Evolutionary conservation across 148 eudicot genomes (phyloP), one percentile per base, ranked within the genome.

Genomic region (Beta vulgaris): DNA sequence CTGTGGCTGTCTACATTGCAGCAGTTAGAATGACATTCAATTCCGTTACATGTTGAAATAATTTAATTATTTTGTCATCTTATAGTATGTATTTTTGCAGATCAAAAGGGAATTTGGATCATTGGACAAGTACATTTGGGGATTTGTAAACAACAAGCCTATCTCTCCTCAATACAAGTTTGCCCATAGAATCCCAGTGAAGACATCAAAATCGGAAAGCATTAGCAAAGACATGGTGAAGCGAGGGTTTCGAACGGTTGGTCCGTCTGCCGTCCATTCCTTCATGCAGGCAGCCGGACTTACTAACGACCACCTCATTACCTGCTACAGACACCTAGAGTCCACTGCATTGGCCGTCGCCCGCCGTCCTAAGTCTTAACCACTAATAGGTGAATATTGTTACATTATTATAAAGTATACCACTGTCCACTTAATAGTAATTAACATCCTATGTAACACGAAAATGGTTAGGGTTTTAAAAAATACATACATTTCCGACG

Each of bases 241-340:
- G n/a, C 76, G 89, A 59, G 91, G 91, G 32, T 86, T 88, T 65
- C 82, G 91, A 68, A 71, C 84, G 1, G 87, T 86, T 43, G 85
- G 91, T 7, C 91, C 91, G 35, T 78, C 87, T 0, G 91, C 83
- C 12, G 74, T 88, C 59, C 83, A 85, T 63, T 86, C 91, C 6
- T 88, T 88, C 76, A 88, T 88, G 91, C 87, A 88, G 57, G 91
- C 82, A 0, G 87, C 91, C 6, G 91, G 91, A 12, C 82, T 88
- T 35, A 88, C 88, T 29, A 88, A 88, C 70, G 91, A 85, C 77
- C 91, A 88, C 72, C 85, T 85, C 64, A 71, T 80, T 65, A 82
- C 75, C 13, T 88, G 91, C 81, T 88, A 79, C 57, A 76, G 91
- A 70, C 85, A 83, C 73, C 84, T 76, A 3, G 78, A 88, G 14